Conservation (phyloP, 1,284 basidiomycete genomes). For the Pseudozyma sp. region DNA sequence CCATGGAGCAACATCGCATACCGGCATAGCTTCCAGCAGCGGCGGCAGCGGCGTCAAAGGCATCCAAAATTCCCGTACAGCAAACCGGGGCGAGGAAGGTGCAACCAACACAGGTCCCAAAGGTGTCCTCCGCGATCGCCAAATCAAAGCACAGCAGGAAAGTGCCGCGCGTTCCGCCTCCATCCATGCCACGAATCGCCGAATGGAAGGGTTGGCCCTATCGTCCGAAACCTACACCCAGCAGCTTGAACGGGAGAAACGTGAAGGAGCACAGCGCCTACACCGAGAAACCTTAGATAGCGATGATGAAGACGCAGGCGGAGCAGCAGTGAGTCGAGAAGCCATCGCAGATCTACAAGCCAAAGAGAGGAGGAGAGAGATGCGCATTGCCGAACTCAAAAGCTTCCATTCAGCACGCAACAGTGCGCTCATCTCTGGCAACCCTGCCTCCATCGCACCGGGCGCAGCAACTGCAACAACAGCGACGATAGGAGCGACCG, state of each 20-base stretch:
- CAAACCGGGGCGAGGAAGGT: slow-evolving; percentile 28
- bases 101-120: slow-evolving; percentile 58
- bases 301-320: slow-evolving; percentile 19
- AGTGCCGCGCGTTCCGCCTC: slow-evolving; percentile 14
- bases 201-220: slow-evolving; percentile 43
- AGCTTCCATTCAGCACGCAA: slow-evolving; percentile 12
- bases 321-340: slow-evolving; percentile 14
- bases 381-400: slow-evolving; percentile 50
- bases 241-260: slow-evolving; percentile 35
- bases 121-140: slow-evolving; percentile 54
- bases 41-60: slow-evolving; percentile 10
- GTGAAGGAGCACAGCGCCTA: slow-evolving; percentile 18
- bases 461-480: not conserved
- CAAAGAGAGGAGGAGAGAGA: slow-evolving; percentile 39
- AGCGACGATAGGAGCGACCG: not conserved
- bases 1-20: not conserved
- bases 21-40: slow-evolving; percentile 1
- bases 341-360: slow-evolving; percentile 50
- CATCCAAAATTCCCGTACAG: slow-evolving; percentile 15
- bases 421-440: slow-evolving; percentile 12
- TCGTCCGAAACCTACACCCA: slow-evolving; percentile 46
- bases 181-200: slow-evolving; percentile 31
- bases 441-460: not conserved
- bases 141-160: slow-evolving; percentile 28
- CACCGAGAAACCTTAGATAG: slow-evolving; percentile 13